phyloP scores from a whole-genome alignment of 495 filamentous ascomycete genomes.

The Chlorociboria aeruginascens region DNA sequence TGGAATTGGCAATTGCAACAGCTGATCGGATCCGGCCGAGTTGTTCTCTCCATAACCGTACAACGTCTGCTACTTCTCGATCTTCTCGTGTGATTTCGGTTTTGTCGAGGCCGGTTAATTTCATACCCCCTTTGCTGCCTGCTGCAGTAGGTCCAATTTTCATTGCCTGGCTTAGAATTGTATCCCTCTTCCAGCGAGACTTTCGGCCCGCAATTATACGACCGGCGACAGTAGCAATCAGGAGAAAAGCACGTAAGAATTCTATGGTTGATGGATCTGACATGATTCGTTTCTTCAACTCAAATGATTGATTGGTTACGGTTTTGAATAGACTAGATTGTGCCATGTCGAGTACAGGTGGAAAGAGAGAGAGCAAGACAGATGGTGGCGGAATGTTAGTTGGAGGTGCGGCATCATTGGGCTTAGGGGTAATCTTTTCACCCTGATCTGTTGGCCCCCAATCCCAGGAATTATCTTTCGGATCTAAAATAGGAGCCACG shows the following conservation, averaged over 20 bases:
- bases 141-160: conserved; percentile 62
- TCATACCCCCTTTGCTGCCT: conserved; percentile 68
- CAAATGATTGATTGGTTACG: conserved; percentile 35
- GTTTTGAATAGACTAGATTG: conserved; percentile 40
- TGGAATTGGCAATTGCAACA: conserved; percentile 38
- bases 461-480: conserved; percentile 18
- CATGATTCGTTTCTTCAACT: conserved; percentile 44
- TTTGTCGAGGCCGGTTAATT: conserved; percentile 71
- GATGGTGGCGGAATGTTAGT: conserved; percentile 86
- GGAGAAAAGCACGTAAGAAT: conserved; percentile 42
- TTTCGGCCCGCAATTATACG: conserved; percentile 79
- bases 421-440: not conserved
- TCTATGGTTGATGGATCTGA: conserved; percentile 38
- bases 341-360: conserved; percentile 47
- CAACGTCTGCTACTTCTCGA: conserved; percentile 70
- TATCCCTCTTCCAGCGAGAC: conserved; percentile 81
- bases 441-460: conserved; percentile 18
- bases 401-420: conserved; percentile 38
- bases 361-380: conserved; percentile 64
- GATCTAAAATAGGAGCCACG: not conserved
- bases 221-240: conserved; percentile 53
- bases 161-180: conserved; percentile 75
- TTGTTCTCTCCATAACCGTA: conserved; percentile 58
- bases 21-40: conserved; percentile 50
- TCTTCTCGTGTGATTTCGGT: conserved; percentile 73